Conservation (phyloP, 352 stramenopile genomes). For the Phytophthora ohioensis region DNA sequence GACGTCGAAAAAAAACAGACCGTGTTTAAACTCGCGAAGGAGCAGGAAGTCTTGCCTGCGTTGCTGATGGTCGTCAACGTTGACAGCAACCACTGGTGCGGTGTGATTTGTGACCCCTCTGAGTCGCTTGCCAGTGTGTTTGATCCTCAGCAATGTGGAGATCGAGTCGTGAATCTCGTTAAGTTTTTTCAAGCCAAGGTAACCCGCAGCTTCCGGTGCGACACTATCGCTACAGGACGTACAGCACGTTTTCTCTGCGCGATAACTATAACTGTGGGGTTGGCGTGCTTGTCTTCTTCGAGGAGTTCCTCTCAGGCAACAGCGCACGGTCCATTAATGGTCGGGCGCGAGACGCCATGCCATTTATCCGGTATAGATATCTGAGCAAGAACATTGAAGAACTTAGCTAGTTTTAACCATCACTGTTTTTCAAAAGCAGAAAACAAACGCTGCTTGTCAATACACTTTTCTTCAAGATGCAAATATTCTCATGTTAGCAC, state of each 20-base stretch:
- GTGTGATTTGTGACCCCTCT: not conserved
- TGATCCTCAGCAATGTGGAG: conserved; percentile 3
- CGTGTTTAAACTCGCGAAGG: not conserved
- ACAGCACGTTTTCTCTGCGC: not conserved
- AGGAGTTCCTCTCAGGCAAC: conserved; percentile 6
- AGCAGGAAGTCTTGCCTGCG: not conserved
- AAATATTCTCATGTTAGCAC: no score
- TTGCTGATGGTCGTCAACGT: not conserved
- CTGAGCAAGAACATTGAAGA: not conserved
- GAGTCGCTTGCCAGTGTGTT: not conserved
- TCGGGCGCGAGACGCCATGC: conserved; percentile 5
- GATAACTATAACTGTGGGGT: conserved; percentile 16
- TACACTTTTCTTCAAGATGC: no score
- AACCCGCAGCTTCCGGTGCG: not conserved
- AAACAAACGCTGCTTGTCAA: no score
- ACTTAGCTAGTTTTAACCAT: not conserved
- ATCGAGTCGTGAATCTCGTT: not conserved
- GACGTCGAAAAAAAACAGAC: not conserved
- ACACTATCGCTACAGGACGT: conserved; percentile 5
- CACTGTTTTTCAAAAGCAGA: no score
- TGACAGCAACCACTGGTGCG: conserved; percentile 8
- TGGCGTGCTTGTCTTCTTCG: conserved; percentile 9
- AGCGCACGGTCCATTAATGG: not conserved
- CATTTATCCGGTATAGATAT: conserved; percentile 1
- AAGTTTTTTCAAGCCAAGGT: not conserved